These are phyloP conservation scores for Omphalea diandra DNA, from an alignment of 441 rosid species.

Conservation along the genomic window DNA sequence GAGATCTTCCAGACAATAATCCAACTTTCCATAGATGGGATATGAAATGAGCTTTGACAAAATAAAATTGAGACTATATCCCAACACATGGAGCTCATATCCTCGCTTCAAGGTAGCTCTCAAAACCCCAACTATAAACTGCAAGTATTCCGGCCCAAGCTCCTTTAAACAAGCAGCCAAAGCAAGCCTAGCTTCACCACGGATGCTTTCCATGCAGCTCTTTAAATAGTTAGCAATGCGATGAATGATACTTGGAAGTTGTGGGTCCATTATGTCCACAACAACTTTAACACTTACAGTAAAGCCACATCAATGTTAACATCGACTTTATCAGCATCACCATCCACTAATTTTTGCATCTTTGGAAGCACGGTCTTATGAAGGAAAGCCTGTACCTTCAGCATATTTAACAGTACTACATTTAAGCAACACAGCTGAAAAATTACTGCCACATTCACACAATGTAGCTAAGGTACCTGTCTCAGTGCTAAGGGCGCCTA, in stretches of 20 bases:
- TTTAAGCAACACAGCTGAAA: background rate
- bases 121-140: slow-evolving; percentile 60
- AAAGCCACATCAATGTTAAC: slow-evolving; percentile 68
- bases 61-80: slow-evolving; percentile 69
- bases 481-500: slow-evolving; percentile 21
- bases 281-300: slow-evolving; percentile 86
- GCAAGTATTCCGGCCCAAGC: slow-evolving; percentile 85
- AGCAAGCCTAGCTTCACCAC: slow-evolving; percentile 86
- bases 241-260: slow-evolving; percentile 76
- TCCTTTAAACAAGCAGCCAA: slow-evolving; percentile 89
- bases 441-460: background rate
- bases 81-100: slow-evolving; percentile 88
- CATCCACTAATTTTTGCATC: slow-evolving; percentile 62
- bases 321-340: slow-evolving; percentile 66
- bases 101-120: slow-evolving; percentile 78
- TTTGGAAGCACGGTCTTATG: slow-evolving; percentile 64
- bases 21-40: slow-evolving; percentile 58
- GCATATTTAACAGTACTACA: slow-evolving; percentile 13
- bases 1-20: slow-evolving; percentile 83
- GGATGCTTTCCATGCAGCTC: slow-evolving; percentile 63
- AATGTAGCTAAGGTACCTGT: slow-evolving; percentile 1
- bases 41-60: slow-evolving; percentile 52
- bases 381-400: slow-evolving; percentile 61
- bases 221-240: slow-evolving; percentile 70
- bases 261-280: slow-evolving; percentile 71